Percentiles rank a stretch among this genome's conserved stretches.
Conservation (phyloP, 805 yeast genomes). For the Kluyveromyces aestuarii region DNA sequence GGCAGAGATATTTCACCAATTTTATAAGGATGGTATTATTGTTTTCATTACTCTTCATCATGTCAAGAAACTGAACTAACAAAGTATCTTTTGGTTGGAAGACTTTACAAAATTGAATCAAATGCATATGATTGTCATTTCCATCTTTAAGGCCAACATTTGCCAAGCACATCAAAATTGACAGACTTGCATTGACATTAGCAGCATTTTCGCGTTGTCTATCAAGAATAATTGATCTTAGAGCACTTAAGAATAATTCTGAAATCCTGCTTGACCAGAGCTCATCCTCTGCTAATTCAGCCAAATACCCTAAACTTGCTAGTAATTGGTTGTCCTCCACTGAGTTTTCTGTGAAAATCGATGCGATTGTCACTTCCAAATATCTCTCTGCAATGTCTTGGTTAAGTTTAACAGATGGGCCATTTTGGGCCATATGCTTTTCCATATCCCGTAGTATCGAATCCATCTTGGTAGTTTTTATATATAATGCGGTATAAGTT, state of each 20-base stretch:
- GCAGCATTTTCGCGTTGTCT: neutral
- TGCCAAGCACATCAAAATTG: neutral
- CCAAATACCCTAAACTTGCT: neutral
- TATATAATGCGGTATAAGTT: neutral
- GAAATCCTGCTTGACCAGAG: neutral
- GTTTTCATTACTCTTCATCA: neutral
- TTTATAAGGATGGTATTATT: neutral
- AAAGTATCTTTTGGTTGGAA: neutral
- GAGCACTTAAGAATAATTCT: neutral
- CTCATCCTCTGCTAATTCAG: neutral
- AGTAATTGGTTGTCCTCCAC: neutral
- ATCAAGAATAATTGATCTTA: neutral
- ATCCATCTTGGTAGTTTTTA: neutral
- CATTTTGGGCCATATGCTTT: conserved; percentile 1
- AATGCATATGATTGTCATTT: neutral
- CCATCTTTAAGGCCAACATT: neutral
- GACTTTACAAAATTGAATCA: neutral
- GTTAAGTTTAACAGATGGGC: neutral
- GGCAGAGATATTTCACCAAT: neutral
- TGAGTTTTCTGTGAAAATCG: neutral
- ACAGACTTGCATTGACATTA: neutral
- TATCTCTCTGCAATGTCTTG: neutral
- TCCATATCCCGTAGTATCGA: conserved; percentile 1
- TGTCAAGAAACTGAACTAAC: neutral
- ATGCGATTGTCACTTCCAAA: neutral